These are phyloP conservation scores for Verticillium albo-atrum DNA, from an alignment of 2,329 filamentous ascomycete species.

Conservation along the genomic window DNA sequence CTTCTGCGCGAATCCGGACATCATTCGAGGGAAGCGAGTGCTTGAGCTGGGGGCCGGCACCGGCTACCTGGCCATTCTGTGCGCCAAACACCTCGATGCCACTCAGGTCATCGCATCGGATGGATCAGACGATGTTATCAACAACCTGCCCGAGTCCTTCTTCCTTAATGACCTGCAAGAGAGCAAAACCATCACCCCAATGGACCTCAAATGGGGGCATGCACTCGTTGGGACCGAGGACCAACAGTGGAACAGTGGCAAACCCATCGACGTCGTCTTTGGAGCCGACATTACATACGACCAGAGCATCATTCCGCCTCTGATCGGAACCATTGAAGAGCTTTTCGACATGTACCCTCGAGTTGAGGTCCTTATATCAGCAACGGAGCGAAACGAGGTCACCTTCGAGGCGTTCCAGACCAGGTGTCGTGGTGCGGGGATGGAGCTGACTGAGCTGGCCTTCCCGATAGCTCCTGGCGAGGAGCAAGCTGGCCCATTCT, in stretches of 20 bases:
- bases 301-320: slow-evolving; percentile 52
- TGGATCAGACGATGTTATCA: slow-evolving; percentile 68
- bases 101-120: slow-evolving; percentile 64
- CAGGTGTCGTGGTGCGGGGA: slow-evolving; percentile 46
- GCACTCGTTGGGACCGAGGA: slow-evolving; percentile 55
- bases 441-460: slow-evolving; percentile 36
- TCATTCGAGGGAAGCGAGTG: slow-evolving; percentile 51
- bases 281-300: slow-evolving; percentile 81
- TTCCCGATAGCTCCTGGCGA: slow-evolving; percentile 33
- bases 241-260: slow-evolving; percentile 42
- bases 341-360: slow-evolving; percentile 53
- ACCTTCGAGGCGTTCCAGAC: slow-evolving; percentile 63
- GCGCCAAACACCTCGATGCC: slow-evolving; percentile 61
- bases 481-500: slow-evolving; percentile 60
- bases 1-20: slow-evolving; percentile 43
- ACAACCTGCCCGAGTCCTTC: slow-evolving; percentile 62
- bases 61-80: slow-evolving; percentile 70
- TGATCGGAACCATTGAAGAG: slow-evolving; percentile 61
- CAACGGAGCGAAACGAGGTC: slow-evolving; percentile 64
- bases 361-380: slow-evolving; percentile 61
- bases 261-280: slow-evolving; percentile 57
- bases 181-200: slow-evolving; percentile 33
- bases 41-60: slow-evolving; percentile 75
- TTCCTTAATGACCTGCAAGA: slow-evolving; percentile 62
- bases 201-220: slow-evolving; percentile 62